A percentile compares a stretch with the other conserved stretches of the same genome.
phyloP scores from a whole-genome alignment of 2,329 filamentous ascomycete species.

The Byssochlamys sp. region DNA sequence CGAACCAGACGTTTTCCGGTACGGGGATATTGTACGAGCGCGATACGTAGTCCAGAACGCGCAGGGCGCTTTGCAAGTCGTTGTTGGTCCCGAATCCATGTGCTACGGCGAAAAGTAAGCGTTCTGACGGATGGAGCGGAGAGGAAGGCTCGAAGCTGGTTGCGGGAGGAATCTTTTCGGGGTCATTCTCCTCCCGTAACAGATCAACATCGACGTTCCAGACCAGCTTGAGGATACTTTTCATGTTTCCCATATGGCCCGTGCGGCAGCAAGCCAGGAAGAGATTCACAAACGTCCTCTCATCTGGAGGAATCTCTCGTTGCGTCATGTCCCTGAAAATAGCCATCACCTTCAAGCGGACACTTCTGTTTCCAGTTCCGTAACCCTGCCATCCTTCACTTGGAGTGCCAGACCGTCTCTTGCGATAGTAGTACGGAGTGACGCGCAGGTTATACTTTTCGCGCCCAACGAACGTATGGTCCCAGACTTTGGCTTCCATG shows the following conservation, averaged over 20 bases:
- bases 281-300: conserved; percentile 45
- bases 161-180: conserved; percentile 23
- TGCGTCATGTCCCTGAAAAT: conserved; percentile 43
- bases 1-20: conserved; percentile 51
- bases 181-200: conserved; percentile 26
- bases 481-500: conserved; percentile 43
- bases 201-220: conserved; percentile 46
- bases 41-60: conserved; percentile 55
- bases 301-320: conserved; percentile 37
- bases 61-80: conserved; percentile 49
- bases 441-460: conserved; percentile 32
- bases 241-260: conserved; percentile 40
- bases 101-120: conserved; percentile 57
- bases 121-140: conserved; percentile 48
- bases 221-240: conserved; percentile 40
- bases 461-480: conserved; percentile 29
- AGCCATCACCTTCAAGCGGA: conserved; percentile 25
- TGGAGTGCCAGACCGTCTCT: conserved; percentile 13
- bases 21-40: conserved; percentile 50
- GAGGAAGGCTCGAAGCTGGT: conserved; percentile 39
- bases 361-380: conserved; percentile 20
- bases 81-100: conserved; percentile 60
- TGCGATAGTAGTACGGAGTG: conserved; percentile 21
- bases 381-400: conserved; percentile 21
- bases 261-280: conserved; percentile 46